These are phyloP conservation scores for Maudiozyma bulderi DNA, from an alignment of 805 yeast genomes.

Conservation along the genomic window DNA sequence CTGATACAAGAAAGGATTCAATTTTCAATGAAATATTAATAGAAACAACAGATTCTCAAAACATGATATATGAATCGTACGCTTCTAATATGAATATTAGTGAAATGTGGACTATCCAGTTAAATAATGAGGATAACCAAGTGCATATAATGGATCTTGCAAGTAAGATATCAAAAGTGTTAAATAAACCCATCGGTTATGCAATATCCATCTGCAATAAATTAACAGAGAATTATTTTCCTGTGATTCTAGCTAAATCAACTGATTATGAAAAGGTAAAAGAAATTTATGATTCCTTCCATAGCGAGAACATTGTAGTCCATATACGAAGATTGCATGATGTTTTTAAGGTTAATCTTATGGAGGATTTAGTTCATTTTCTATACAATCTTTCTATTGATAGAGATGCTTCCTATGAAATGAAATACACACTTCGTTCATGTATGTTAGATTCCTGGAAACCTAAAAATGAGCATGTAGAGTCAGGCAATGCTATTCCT, in stretches of 20 bases:
- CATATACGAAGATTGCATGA: slow-evolving; percentile 17
- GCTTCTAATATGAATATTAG: slow-evolving; percentile 7
- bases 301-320: slow-evolving; percentile 14
- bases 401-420: slow-evolving; percentile 3
- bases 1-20: not conserved
- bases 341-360: slow-evolving; percentile 17
- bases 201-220: slow-evolving; percentile 14
- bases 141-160: slow-evolving; percentile 21
- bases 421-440: slow-evolving; percentile 13
- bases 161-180: slow-evolving; percentile 13
- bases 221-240: slow-evolving; percentile 12
- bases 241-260: slow-evolving; percentile 17
- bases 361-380: slow-evolving; percentile 21
- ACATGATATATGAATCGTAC: slow-evolving; percentile 4
- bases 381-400: slow-evolving; percentile 10
- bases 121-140: slow-evolving; percentile 20
- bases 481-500: not conserved
- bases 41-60: not conserved
- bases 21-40: not conserved
- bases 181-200: slow-evolving; percentile 21
- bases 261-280: slow-evolving; percentile 12
- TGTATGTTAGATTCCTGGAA: slow-evolving; percentile 20
- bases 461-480: slow-evolving; percentile 7
- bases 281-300: slow-evolving; percentile 11
- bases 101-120: slow-evolving; percentile 19